Evolutionary conservation across 2,329 filamentous ascomycete species (phyloP).

Genomic region (Helminthosporium solani): DNA sequence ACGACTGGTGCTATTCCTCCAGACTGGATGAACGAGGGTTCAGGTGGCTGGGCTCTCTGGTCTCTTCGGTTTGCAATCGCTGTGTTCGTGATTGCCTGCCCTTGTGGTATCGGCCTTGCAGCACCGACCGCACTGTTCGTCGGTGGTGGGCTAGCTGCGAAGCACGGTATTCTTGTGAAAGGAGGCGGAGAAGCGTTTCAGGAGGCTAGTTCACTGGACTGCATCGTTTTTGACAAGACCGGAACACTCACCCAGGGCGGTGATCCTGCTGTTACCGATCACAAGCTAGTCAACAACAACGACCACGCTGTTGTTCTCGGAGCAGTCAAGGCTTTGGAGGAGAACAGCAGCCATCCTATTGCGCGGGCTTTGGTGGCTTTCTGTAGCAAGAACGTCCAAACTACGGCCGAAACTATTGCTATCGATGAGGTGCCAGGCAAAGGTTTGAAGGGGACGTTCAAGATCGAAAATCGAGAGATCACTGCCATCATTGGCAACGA

Average conservation of each 20-base stretch:
- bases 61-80: conserved; percentile 81
- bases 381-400: conserved; percentile 46
- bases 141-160: conserved; percentile 75
- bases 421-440: conserved; percentile 71
- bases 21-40: conserved; percentile 55
- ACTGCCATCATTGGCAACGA: conserved; percentile 71
- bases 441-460: conserved; percentile 63
- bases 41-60: conserved; percentile 70
- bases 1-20: conserved; percentile 58
- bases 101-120: conserved; percentile 80
- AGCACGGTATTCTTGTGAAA: conserved; percentile 77
- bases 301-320: conserved; percentile 49
- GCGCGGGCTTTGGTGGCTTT: conserved; percentile 68
- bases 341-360: conserved; percentile 72
- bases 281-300: conserved; percentile 41
- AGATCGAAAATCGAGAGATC: conserved; percentile 27
- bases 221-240: conserved; percentile 86
- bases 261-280: conserved; percentile 66
- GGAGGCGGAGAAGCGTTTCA: conserved; percentile 85
- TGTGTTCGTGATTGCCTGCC: conserved; percentile 84
- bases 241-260: conserved; percentile 75
- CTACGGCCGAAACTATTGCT: conserved; percentile 23
- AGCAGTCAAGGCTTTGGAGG: conserved; percentile 63
- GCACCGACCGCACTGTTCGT: conserved; percentile 83
- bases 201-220: conserved; percentile 74